Percentiles rank a stretch among this genome's conserved stretches.
phyloP scores from a whole-genome alignment of 2,329 filamentous ascomycete species.

The Sporothrix luriei region DNA sequence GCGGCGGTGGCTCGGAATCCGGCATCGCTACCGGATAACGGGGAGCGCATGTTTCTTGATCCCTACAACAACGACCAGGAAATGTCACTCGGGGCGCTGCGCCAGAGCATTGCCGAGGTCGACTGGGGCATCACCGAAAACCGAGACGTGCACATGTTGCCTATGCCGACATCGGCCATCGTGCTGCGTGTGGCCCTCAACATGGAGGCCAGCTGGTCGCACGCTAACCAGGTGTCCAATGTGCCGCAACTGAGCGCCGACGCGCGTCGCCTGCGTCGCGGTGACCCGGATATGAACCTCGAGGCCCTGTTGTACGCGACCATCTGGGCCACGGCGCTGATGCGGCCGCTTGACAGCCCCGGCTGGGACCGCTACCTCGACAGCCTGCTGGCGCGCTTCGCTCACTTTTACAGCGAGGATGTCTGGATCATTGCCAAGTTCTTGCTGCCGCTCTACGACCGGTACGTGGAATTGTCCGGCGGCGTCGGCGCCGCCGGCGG shows the following conservation, averaged over 20 bases:
- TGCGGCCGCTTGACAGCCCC: slow-evolving; percentile 51
- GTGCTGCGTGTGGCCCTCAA: slow-evolving; percentile 77
- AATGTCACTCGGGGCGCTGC: slow-evolving; percentile 62
- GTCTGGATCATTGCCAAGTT: slow-evolving; percentile 70
- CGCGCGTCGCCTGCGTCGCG: slow-evolving; percentile 42
- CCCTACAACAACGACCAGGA: slow-evolving; percentile 74
- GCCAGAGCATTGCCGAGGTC: slow-evolving; percentile 57
- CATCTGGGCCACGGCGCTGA: slow-evolving; percentile 69
- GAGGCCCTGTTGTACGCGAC: slow-evolving; percentile 68
- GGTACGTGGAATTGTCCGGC: slow-evolving; percentile 51
- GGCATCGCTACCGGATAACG: slow-evolving; percentile 33
- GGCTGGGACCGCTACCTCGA: slow-evolving; percentile 65
- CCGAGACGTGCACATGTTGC: slow-evolving; percentile 59
- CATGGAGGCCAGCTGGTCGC: slow-evolving; percentile 68
- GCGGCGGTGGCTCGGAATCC: neutral
- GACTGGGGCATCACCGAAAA: slow-evolving; percentile 45
- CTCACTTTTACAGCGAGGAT: slow-evolving; percentile 70
- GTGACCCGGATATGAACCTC: slow-evolving; percentile 60
- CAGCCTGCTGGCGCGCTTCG: slow-evolving; percentile 65
- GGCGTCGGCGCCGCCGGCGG: slow-evolving; percentile 47
- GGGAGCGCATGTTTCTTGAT: slow-evolving; percentile 75
- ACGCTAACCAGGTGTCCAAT: slow-evolving; percentile 46
- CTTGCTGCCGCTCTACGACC: slow-evolving; percentile 63
- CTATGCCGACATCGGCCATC: slow-evolving; percentile 67
- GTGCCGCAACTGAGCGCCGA: slow-evolving; percentile 33